Evolutionary conservation across 345 rosid genomes (phyloP).

Genomic region (Isatis tinctoria): DNA sequence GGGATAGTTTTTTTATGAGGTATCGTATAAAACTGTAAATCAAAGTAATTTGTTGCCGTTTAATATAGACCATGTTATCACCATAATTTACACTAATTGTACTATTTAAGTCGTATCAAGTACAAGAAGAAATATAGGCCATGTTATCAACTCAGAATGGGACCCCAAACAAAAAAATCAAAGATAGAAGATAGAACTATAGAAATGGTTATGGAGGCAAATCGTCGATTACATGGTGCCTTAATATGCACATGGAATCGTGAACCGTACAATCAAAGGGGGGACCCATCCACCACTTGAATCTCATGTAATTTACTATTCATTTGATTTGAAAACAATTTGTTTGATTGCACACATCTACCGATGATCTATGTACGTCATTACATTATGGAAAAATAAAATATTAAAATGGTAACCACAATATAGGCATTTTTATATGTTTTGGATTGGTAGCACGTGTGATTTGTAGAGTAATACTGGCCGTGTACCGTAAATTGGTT

Average conservation of each 20-base stretch:
- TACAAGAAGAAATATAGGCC: not conserved
- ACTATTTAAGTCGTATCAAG: not conserved
- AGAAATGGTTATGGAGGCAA: not conserved
- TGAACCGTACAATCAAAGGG: not conserved
- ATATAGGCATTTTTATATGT: not conserved
- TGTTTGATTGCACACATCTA: not conserved
- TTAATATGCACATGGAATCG: slow-evolving; percentile 1
- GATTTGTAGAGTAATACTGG: not conserved
- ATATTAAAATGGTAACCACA: not conserved
- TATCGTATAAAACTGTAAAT: not conserved
- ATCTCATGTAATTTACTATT: not conserved
- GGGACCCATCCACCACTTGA: not conserved
- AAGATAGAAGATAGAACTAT: no score
- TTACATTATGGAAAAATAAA: not conserved
- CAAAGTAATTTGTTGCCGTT: not conserved
- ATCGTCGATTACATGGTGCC: not conserved
- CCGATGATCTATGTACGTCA: not conserved
- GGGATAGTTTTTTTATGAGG: no score
- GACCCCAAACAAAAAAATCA: not conserved
- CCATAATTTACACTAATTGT: not conserved
- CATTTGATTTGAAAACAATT: not conserved
- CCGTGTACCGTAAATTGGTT: not conserved
- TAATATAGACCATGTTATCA: not conserved
- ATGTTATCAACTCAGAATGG: slow-evolving; percentile 1
- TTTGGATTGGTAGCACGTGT: slow-evolving; percentile 1